A percentile compares a stretch with the other conserved stretches of the same genome.
Conservation (phyloP, 495 filamentous ascomycete species). For the Pyrenula massariospora region DNA sequence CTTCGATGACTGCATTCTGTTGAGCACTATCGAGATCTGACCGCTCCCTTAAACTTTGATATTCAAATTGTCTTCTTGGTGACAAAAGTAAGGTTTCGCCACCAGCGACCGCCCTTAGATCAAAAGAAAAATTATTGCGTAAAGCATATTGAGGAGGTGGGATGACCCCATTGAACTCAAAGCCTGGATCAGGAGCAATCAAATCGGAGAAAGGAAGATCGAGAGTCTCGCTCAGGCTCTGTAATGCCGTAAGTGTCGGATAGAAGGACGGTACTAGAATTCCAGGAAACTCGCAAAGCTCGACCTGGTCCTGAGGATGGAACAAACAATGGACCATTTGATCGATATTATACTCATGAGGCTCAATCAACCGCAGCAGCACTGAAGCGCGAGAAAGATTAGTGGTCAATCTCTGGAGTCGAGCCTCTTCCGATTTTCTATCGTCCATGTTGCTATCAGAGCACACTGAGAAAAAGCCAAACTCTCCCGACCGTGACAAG, state of each 20-base stretch:
- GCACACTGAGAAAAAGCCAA: constrained; percentile 44
- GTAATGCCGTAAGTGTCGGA: constrained; percentile 52
- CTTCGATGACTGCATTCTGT: constrained; percentile 38
- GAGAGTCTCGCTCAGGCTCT: constrained; percentile 36
- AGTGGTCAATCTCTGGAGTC: too few relatives aligned
- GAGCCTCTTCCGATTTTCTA: too few relatives aligned
- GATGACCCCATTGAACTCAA: constrained; percentile 15
- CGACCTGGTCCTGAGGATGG: not conserved
- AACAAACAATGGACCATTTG: constrained; percentile 14
- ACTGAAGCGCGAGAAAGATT: constrained; percentile 6
- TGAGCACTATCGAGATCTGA: constrained; percentile 50
- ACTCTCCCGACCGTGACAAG: constrained; percentile 27
- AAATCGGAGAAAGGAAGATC: constrained; percentile 50
- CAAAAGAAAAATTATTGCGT: constrained; percentile 36
- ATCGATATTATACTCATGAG: constrained; percentile 13
- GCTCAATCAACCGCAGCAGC: constrained; percentile 7
- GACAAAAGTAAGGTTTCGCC: constrained; percentile 17
- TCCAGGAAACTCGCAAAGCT: constrained; percentile 59
- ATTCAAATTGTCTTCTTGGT: constrained; percentile 23
- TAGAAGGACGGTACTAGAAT: constrained; percentile 57
- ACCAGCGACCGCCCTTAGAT: constrained; percentile 36
- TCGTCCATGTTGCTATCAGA: too few relatives aligned
- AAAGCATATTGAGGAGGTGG: constrained; percentile 45
- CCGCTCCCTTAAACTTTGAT: constrained; percentile 21
- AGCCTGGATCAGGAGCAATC: constrained; percentile 28